Base-by-base conservation (phyloP, 106 monocot species). In the Dioscorea dumetorum region DNA sequence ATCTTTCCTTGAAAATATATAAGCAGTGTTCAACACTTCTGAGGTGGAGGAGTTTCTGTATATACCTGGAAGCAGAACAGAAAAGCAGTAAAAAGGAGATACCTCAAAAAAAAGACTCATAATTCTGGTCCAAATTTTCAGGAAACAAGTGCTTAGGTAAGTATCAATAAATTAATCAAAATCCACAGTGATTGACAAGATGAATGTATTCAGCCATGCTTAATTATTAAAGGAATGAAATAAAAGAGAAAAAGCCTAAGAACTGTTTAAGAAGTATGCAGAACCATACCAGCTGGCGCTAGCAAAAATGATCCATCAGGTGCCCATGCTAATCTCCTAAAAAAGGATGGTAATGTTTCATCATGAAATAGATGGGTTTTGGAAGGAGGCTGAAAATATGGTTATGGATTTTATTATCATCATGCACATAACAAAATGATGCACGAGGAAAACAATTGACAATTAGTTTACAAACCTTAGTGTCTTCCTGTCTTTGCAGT, bases 271-370 rank as follows among this genome's bases (percentile, higher is more conserved):
- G 28, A 28, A 28, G 28, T 28, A 58, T 8, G 19, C 19, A 58
- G 16, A 33, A 0, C 8, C 33, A 58, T 91, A 94, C 95, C 95
- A 74, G 88, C 83, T 49, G 95, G 95, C 32, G 86, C 81, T 48
- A 95, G 68, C 74, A 95, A 75, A 79, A 95, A 95, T 15, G 95
- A 86, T 63, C 95, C 95, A 80, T 95, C 95, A 71, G 95, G 95
- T 68, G 95, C 91, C 95, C 95, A 95, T 24, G 77, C 64, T 63
- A 95, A 78, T 78, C 95, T 81, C 53, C 95, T 71, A 58, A 95
- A 97, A 70, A 97, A 97, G 20, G 95, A 97, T 61, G 86, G 83
- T 71, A 97, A 71, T n/a, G 91, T 91, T 48, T 97, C 95, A 70
- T 97, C 95, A 79, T 91, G 88, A 84, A 97, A 97, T 24, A 97